Evolutionary conservation across 1,284 basidiomycete genomes (phyloP).

Genomic region (Chiua sp.): DNA sequence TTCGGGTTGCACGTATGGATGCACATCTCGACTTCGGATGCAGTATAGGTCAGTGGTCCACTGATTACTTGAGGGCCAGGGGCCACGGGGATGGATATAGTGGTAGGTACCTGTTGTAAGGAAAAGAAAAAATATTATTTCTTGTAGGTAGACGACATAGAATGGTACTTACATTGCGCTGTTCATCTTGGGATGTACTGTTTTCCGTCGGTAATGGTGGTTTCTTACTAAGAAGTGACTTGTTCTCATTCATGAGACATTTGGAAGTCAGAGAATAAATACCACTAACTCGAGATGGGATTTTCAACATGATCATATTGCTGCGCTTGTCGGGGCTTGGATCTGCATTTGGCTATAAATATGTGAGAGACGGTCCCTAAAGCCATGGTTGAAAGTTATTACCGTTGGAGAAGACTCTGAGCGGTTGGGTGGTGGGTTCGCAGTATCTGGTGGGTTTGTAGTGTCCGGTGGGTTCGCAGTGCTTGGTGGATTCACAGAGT

Average conservation of each 20-base stretch:
- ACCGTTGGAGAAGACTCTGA: constrained; percentile 15
- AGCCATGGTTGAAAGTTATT: background rate
- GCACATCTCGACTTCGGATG: constrained; percentile 30
- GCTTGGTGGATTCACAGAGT: too few relatives aligned
- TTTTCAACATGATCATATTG: constrained; percentile 31
- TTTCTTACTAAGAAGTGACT: too few relatives aligned
- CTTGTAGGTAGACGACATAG: background rate
- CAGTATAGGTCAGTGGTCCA: background rate
- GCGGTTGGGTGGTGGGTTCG: background rate
- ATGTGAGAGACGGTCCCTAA: constrained; percentile 13
- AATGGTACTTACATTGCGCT: constrained; percentile 18
- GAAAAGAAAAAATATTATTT: constrained; percentile 1
- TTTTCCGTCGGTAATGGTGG: constrained; percentile 8
- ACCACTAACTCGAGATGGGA: constrained; percentile 29
- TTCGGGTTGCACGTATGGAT: constrained; percentile 32
- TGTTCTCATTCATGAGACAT: constrained; percentile 11
- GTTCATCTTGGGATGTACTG: background rate
- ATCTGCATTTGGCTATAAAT: constrained; percentile 12
- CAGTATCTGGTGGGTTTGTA: too few relatives aligned
- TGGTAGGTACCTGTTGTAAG: constrained; percentile 5
- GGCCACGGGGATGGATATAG: constrained; percentile 2
- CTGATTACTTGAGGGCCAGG: constrained; percentile 8
- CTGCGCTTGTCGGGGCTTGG: constrained; percentile 19
- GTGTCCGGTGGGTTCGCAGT: too few relatives aligned
- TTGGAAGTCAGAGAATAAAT: background rate